Conservation (phyloP, 352 stramenopile genomes). For the Globisporangium alternatum region DNA sequence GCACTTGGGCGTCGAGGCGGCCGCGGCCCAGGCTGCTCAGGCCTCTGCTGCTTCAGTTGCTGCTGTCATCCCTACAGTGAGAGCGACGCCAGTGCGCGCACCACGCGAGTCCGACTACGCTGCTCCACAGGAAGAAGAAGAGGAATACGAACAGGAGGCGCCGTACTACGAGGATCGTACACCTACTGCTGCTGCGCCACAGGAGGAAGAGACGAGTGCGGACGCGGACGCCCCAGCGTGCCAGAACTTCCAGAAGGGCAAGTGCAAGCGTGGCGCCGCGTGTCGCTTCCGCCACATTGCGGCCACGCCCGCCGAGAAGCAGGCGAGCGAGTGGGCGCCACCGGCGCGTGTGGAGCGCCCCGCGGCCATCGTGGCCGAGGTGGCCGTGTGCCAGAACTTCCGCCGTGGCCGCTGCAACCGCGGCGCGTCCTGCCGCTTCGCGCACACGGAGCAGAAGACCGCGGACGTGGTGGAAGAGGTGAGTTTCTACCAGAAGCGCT, state of each 20-base stretch:
- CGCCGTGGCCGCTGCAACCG: constrained; percentile 38
- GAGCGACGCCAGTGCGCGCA: constrained; percentile 8
- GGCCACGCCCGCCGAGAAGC: constrained; percentile 13
- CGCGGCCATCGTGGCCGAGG: constrained; percentile 38
- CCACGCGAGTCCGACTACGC: constrained; percentile 14
- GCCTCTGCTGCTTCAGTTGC: not conserved
- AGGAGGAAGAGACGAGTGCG: constrained; percentile 36
- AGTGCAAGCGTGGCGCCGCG: constrained; percentile 57
- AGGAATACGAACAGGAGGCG: not conserved
- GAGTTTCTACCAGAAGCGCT: constrained; percentile 61
- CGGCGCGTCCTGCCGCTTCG: constrained; percentile 54
- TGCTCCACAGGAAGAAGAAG: constrained; percentile 9
- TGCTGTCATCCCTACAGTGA: constrained; percentile 8
- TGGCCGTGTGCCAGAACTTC: constrained; percentile 55
- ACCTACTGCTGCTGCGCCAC: not conserved
- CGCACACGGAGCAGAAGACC: constrained; percentile 33
- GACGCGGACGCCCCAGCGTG: constrained; percentile 51
- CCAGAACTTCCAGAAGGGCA: constrained; percentile 65
- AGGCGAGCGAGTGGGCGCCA: constrained; percentile 20
- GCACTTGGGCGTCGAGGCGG: constrained; percentile 32
- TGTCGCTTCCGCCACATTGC: constrained; percentile 63
- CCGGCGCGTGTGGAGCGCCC: constrained; percentile 36
- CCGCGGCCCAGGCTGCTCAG: constrained; percentile 1
- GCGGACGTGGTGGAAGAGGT: constrained; percentile 43
- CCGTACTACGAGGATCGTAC: constrained; percentile 5